Conservation (phyloP, 2,329 filamentous ascomycete species). For the Xylaria multiplex region DNA sequence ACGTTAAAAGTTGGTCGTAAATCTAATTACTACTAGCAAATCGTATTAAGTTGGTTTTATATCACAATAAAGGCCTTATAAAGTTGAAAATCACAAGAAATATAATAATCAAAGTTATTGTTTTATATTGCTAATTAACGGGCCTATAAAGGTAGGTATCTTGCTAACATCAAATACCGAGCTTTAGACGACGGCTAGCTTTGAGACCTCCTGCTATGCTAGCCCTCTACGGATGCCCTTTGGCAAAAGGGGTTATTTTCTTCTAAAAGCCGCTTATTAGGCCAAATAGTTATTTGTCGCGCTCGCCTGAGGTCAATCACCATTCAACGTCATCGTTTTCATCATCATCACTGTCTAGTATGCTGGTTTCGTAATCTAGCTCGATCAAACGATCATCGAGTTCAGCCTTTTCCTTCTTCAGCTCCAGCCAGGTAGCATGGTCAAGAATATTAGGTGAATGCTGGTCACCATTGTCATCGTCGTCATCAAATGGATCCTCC, state of each 20-base stretch:
- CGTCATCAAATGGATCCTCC: background rate
- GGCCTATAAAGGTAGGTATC: background rate
- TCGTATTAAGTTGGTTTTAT: too few species aligned
- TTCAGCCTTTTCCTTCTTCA: constrained; percentile 41
- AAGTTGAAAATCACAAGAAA: too few species aligned
- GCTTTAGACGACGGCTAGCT: background rate
- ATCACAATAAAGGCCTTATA: too few species aligned
- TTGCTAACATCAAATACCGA: background rate
- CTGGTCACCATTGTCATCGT: constrained; percentile 18
- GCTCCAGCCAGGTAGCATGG: constrained; percentile 33
- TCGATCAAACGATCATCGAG: constrained; percentile 38
- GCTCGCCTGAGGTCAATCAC: background rate
- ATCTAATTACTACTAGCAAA: too few species aligned
- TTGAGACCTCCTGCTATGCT: too few species aligned
- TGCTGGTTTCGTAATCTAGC: constrained; percentile 39
- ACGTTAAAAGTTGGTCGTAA: background rate
- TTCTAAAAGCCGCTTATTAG: background rate
- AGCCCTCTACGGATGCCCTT: background rate
- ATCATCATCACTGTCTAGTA: constrained; percentile 34
- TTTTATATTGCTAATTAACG: background rate
- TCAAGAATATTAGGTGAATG: constrained; percentile 32
- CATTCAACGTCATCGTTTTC: constrained; percentile 34
- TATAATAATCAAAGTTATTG: background rate
- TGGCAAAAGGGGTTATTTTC: background rate
- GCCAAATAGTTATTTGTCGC: background rate